Evolutionary conservation across 2,329 filamentous ascomycete species (phyloP), one percentile per base, ranked within the genome.

Genomic region (Talaromyces sp.): DNA sequence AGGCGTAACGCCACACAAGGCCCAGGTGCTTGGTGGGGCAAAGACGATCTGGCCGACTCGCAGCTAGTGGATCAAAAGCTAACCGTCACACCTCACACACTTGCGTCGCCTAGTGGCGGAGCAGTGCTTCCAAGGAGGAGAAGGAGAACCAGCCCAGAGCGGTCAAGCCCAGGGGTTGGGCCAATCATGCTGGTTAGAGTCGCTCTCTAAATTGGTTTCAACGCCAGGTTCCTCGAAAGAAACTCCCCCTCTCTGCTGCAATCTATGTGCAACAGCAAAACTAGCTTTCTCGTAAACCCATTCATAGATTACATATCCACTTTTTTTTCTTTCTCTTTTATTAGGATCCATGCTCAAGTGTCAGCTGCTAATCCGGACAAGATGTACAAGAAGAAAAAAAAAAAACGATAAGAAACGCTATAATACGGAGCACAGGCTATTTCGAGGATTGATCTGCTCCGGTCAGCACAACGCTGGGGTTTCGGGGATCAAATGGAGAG

Each of bases 1-100:
- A 58, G 57, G 55, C 52, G 57, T 44, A 45, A 54, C 56, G 61
- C 61, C 58, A 64, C 60, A 48, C 7, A 55, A 58, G 58, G 60
- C 48, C 58, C 44, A 55, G 54, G 52, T 62, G 37, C 36, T n/a
- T 33, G 24, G 56, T 54, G 48, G 53, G 48, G 43, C 54, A 43
- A 37, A 45, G 50, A 40, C 42, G 56, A 56, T 55, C 49, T 41
- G 43, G 30, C 39, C 47, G 27, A 42, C 35, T 33, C 8, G 27
- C 10, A n/a, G 17, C 11, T n/a, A 22, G 19, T 32, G 27, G 33
- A 41, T 43, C 35, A 20, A 30, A 49, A 37, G 35, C 47, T 49
- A 42, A 36, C 40, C 37, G 47, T 49, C 47, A 49, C 29, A 47
- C 44, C 11, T 13, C 27, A 44, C 33, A 27, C 44, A 47, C 44